These are phyloP conservation scores for Rhodotorula paludigena DNA, from an alignment of 768 basidiomycete genomes.

Conservation along the genomic window DNA sequence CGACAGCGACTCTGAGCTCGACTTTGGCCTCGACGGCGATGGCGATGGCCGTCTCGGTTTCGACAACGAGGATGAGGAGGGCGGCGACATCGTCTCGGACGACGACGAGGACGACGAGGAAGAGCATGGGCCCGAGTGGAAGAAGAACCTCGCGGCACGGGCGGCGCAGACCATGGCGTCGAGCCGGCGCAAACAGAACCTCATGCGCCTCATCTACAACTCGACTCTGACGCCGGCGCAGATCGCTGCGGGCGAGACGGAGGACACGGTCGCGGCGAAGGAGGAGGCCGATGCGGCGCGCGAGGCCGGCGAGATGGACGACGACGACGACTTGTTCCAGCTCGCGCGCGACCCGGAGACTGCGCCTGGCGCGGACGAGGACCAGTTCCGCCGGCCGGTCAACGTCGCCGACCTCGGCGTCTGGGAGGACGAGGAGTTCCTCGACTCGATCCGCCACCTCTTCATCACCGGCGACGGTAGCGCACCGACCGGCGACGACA, in stretches of 20 bases:
- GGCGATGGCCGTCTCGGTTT: constrained; percentile 47
- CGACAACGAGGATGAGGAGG: constrained; percentile 50
- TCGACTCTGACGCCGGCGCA: constrained; percentile 64
- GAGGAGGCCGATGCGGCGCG: constrained; percentile 37
- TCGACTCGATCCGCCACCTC: constrained; percentile 76
- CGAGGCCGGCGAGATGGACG: constrained; percentile 23
- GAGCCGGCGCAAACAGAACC: constrained; percentile 58
- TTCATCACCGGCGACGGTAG: constrained; percentile 77
- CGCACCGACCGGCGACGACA: constrained; percentile 46
- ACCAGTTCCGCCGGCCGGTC: constrained; percentile 42
- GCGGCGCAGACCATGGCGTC: constrained; percentile 54
- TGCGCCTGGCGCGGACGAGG: constrained; percentile 36
- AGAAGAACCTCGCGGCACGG: constrained; percentile 57
- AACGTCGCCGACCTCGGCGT: constrained; percentile 56
- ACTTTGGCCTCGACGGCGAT: constrained; percentile 45
- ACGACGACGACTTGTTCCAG: constrained; percentile 57
- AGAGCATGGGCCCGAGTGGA: constrained; percentile 64
- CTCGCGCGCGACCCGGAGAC: constrained; percentile 43
- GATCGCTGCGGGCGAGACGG: constrained; percentile 54
- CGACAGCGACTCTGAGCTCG: constrained; percentile 43
- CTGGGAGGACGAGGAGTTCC: constrained; percentile 79
- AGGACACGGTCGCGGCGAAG: constrained; percentile 28
- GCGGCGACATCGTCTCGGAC: constrained; percentile 50
- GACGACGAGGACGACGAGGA: constrained; percentile 51
- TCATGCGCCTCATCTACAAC: constrained; percentile 80